phyloP scores from a whole-genome alignment of 768 basidiomycete genomes.

The Leucocoprinus birnbaumii region DNA sequence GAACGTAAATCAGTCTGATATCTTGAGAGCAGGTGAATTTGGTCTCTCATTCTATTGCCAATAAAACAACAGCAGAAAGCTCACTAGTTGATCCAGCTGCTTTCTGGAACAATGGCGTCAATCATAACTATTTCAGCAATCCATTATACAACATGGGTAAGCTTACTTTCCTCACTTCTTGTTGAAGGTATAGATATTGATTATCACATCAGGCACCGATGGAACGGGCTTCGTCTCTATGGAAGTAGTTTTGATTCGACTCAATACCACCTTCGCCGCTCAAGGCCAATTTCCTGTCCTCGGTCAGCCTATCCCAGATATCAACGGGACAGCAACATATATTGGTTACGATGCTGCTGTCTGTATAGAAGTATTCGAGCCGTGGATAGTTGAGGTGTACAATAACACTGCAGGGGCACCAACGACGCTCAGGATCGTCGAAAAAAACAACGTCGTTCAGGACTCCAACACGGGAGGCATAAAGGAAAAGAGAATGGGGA shows the following conservation, averaged over 20 bases:
- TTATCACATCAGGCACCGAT: conserved; percentile 18
- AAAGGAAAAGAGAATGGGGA: conserved; percentile 21
- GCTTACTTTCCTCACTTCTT: too few relatives aligned
- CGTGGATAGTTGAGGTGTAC: conserved; percentile 36
- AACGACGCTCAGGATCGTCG: conserved; percentile 27
- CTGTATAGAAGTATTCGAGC: conserved; percentile 38
- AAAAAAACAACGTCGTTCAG: conserved; percentile 23
- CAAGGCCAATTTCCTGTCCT: conserved; percentile 25
- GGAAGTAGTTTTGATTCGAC: conserved; percentile 32
- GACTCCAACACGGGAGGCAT: conserved; percentile 16
- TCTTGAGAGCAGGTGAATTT: conserved; percentile 21
- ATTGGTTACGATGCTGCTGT: conserved; percentile 38
- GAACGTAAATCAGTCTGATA: conserved; percentile 20
- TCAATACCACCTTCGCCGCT: conserved; percentile 32
- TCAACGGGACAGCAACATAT: conserved; percentile 23
- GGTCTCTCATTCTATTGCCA: not conserved
- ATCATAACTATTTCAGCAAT: conserved; percentile 25
- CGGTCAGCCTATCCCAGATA: conserved; percentile 20
- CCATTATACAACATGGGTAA: conserved; percentile 23
- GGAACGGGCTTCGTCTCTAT: conserved; percentile 31
- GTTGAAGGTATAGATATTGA: too few relatives aligned
- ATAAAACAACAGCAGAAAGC: too few relatives aligned
- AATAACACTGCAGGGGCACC: conserved; percentile 31
- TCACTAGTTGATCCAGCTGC: conserved; percentile 17
- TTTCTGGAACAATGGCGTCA: conserved; percentile 33